A percentile compares a stretch with the other conserved stretches of the same genome.
Conservation (phyloP, 352 stramenopile species). For the Phytophthora pseudosyringae region DNA sequence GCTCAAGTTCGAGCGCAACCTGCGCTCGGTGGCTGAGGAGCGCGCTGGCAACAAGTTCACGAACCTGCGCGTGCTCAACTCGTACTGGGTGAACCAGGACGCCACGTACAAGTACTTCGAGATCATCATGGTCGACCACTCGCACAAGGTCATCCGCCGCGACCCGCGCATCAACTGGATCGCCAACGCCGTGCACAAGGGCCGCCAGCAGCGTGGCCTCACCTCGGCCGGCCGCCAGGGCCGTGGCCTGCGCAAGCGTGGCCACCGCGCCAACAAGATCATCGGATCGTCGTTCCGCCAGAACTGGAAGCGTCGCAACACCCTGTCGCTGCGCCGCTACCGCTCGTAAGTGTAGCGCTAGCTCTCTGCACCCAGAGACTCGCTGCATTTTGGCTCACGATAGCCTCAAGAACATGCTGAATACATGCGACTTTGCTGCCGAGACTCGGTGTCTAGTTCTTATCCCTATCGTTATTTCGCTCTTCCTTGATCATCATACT, state of each 20-base stretch:
- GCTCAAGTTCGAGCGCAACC: constrained; percentile 99
- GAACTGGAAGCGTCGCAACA: constrained; percentile 99
- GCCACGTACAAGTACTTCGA: constrained; percentile 99
- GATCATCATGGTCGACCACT: constrained; percentile 99
- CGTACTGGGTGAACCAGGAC: constrained; percentile 99
- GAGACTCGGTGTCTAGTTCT: constrained; percentile 26
- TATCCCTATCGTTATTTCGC: neutral
- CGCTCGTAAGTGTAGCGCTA: constrained; percentile 84
- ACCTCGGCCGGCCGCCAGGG: constrained; percentile 97
- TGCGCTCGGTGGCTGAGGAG: constrained; percentile 98
- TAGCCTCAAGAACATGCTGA: constrained; percentile 35
- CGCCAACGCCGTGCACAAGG: constrained; percentile 98
- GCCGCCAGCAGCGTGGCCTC: constrained; percentile 98
- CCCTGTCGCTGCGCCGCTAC: constrained; percentile 97
- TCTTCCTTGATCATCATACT: neutral
- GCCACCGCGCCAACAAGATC: constrained; percentile 99
- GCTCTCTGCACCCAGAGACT: constrained; percentile 31
- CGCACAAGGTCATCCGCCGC: constrained; percentile 98
- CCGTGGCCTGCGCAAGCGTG: constrained; percentile 98
- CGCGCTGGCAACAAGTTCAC: constrained; percentile 97
- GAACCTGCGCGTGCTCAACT: constrained; percentile 99
- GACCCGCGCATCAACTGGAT: constrained; percentile 99
- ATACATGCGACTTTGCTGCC: constrained; percentile 55
- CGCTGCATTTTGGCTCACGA: constrained; percentile 34
- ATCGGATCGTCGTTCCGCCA: constrained; percentile 96